Evolutionary conservation across 495 filamentous ascomycete species (phyloP), one percentile per base, ranked within the genome.

Genomic region (Aspergillus sclerotiicarbonarius): DNA sequence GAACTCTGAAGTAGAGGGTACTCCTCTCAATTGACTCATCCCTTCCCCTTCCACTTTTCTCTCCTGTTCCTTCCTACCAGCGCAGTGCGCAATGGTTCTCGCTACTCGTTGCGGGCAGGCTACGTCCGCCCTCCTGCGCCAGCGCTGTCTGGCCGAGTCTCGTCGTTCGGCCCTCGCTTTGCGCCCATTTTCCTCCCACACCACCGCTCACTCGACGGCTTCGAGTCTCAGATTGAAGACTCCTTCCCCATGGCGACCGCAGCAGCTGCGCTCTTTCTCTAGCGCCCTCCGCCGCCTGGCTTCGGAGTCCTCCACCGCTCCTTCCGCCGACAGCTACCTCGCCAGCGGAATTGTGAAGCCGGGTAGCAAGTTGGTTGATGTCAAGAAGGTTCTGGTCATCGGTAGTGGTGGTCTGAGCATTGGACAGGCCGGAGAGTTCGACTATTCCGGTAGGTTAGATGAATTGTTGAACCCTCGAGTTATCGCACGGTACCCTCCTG

Each of bases 381-480:
- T 98, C 25, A 95, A 96, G 80, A 98, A 97, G 77, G 91, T 96
- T 7, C 80, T 98, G 18, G 88, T 98, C 32, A 87, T 98, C 61
- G 93, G 93, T 51, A 92, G 88, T 74, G 93, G 93, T 70, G 93
- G 93, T 62, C 77, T 98, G 60, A 95, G 90, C 69, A 98, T 98
- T 74, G 93, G 93, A 13, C 93, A 98, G 73, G 92, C 93, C 62
- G 93, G 93, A 68, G 93, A 98, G 74, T 98, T 98, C 64, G 92
- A 96, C 73, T 96, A 98, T 74, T 96, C 93, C n/a, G 93, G 92
- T 71, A 89, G 30, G 77, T 76, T 9, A 9, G 30, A 15, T 4
- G 10, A 16, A 16, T 25, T 18, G 16, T 30, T 15, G 9, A 15
- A 41, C 7, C 37, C 37, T 13, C n/a, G 13, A n/a, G 15, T 6